A percentile compares a stretch with the other conserved stretches of the same genome.
These are phyloP conservation scores for Nannochloropsis gaditana DNA, from an alignment of 108 stramenopile genomes.

Conservation along the genomic window DNA sequence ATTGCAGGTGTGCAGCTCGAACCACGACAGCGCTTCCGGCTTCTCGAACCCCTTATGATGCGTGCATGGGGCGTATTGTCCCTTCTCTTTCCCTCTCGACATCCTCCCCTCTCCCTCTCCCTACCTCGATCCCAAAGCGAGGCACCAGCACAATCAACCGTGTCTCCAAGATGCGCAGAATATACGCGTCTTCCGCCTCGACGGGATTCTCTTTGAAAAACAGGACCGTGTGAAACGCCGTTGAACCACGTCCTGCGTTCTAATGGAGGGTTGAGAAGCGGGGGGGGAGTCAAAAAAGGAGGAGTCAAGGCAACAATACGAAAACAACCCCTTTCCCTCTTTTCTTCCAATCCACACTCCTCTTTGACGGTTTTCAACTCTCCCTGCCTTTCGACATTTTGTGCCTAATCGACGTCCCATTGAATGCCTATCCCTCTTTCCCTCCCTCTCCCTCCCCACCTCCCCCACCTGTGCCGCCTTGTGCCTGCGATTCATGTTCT, in stretches of 20 bases:
- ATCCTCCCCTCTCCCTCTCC: not conserved
- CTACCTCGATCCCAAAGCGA: slow-evolving; percentile 91
- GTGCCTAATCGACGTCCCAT: too few relatives aligned
- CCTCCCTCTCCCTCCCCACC: slow-evolving; percentile 21
- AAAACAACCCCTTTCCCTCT: too few relatives aligned
- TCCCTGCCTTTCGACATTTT: too few relatives aligned
- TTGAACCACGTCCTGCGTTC: slow-evolving; percentile 68
- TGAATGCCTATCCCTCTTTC: not conserved
- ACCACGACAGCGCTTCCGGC: too few relatives aligned
- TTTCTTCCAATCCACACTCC: too few relatives aligned
- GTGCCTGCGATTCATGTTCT: slow-evolving; percentile 94
- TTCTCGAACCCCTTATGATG: too few relatives aligned
- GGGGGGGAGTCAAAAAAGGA: not conserved
- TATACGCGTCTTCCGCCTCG: slow-evolving; percentile 75
- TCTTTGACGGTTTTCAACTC: too few relatives aligned
- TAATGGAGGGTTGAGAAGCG: not conserved
- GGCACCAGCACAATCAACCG: slow-evolving; percentile 85
- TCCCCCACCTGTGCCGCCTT: slow-evolving; percentile 84
- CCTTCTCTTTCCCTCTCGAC: not conserved
- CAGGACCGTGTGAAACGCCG: slow-evolving; percentile 79
- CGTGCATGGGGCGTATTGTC: not conserved
- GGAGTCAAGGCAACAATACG: not conserved
- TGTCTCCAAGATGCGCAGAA: slow-evolving; percentile 72
- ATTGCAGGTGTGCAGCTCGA: too few relatives aligned
- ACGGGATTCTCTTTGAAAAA: slow-evolving; percentile 68